These are phyloP conservation scores for Penicillium sp. DNA, from an alignment of 2,329 filamentous ascomycete genomes.

Conservation along the genomic window DNA sequence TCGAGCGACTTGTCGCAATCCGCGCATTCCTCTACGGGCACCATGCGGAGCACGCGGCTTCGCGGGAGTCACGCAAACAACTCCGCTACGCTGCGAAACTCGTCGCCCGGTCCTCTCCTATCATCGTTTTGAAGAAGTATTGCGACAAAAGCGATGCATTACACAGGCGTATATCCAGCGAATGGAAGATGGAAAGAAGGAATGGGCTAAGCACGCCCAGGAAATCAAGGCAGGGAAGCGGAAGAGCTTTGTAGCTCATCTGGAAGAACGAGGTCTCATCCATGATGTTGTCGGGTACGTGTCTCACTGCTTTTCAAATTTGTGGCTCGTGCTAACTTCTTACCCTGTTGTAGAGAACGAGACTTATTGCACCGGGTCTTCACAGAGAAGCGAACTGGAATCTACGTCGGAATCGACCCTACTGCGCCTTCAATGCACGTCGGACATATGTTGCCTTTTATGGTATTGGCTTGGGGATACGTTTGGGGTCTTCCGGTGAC, in stretches of 20 bases:
- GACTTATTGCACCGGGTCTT: constrained; percentile 42
- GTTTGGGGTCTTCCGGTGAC: constrained; percentile 45
- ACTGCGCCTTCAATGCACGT: constrained; percentile 49
- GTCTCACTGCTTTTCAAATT: background rate
- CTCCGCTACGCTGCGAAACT: constrained; percentile 8
- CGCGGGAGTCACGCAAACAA: constrained; percentile 20
- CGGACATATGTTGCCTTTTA: constrained; percentile 49
- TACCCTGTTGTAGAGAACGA: constrained; percentile 31
- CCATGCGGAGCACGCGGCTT: constrained; percentile 24
- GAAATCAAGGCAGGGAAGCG: constrained; percentile 43
- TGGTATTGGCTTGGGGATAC: constrained; percentile 48
- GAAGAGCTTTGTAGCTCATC: constrained; percentile 41
- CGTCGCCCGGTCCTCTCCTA: constrained; percentile 12
- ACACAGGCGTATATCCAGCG: constrained; percentile 34
- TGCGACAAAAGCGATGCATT: constrained; percentile 35
- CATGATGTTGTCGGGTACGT: constrained; percentile 46
- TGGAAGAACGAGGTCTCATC: constrained; percentile 45
- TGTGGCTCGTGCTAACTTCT: constrained; percentile 4
- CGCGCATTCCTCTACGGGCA: constrained; percentile 9
- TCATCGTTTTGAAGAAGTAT: background rate
- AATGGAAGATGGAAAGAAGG: constrained; percentile 36
- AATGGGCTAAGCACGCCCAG: constrained; percentile 39
- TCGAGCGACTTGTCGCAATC: constrained; percentile 20
- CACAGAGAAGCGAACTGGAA: constrained; percentile 43
- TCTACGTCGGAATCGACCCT: constrained; percentile 48